Percentiles rank a stretch among this genome's conserved stretches.
Evolutionary conservation across 2,329 filamentous ascomycete genomes (phyloP).

Genomic region (Calonectria fujianensis): DNA sequence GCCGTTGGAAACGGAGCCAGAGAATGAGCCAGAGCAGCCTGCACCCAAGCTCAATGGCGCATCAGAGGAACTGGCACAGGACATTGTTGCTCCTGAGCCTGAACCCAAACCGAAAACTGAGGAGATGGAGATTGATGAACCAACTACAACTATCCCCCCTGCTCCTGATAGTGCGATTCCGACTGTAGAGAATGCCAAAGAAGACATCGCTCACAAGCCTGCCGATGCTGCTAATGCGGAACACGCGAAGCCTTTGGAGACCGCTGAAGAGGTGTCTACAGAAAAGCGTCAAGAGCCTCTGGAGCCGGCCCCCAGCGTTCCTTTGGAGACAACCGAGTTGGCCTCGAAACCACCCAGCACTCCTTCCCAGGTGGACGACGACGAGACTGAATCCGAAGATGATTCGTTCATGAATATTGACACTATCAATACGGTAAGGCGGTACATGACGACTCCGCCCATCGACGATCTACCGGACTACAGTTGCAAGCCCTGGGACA

Average conservation of each 20-base stretch:
- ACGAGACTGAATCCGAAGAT: conserved; percentile 74
- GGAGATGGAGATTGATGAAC: conserved; percentile 64
- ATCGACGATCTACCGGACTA: conserved; percentile 72
- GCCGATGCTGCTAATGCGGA: conserved; percentile 31
- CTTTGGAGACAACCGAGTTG: conserved; percentile 56
- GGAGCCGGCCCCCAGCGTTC: conserved; percentile 38
- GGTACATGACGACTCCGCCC: conserved; percentile 73
- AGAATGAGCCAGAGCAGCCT: not conserved
- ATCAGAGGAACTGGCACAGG: conserved; percentile 1
- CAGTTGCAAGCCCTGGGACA: conserved; percentile 67
- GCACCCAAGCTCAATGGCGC: not conserved
- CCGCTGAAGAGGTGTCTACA: not conserved
- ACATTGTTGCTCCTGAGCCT: conserved; percentile 32
- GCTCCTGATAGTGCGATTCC: conserved; percentile 37
- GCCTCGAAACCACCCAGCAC: conserved; percentile 65
- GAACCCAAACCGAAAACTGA: conserved; percentile 62
- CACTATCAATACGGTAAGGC: conserved; percentile 68
- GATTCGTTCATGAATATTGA: conserved; percentile 70
- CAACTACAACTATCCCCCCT: conserved; percentile 34
- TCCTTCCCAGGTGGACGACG: conserved; percentile 70
- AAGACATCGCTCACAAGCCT: conserved; percentile 15
- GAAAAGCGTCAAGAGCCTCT: conserved; percentile 32
- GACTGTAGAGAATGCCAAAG: conserved; percentile 23
- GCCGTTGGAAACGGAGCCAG: not conserved
- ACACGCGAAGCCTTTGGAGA: conserved; percentile 28